These are phyloP conservation scores for Pelargonium australe DNA, from an alignment of 441 rosid species.

Conservation along the genomic window DNA sequence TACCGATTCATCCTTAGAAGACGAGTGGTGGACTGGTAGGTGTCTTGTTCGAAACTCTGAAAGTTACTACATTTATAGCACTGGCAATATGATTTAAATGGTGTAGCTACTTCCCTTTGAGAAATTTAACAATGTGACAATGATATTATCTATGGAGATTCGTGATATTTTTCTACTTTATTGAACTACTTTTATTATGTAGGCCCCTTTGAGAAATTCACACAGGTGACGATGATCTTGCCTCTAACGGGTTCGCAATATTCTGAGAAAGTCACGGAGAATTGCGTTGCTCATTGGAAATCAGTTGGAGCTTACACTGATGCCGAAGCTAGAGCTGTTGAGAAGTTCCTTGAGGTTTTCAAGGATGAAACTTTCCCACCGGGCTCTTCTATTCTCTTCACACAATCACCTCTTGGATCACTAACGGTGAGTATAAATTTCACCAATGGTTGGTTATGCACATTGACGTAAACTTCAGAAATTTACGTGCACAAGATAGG, in stretches of 20 bases:
- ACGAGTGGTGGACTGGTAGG: no score
- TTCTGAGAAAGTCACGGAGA: constrained; percentile 69
- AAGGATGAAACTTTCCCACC: constrained; percentile 62
- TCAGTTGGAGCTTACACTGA: constrained; percentile 60
- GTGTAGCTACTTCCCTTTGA: no score
- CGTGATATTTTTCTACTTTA: neutral
- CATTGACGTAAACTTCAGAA: neutral
- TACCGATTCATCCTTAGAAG: no score
- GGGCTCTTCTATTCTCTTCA: constrained; percentile 66
- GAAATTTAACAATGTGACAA: no score
- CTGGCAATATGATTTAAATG: no score
- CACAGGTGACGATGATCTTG: constrained; percentile 57
- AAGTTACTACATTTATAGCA: no score
- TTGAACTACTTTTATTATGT: neutral
- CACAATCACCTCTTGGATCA: constrained; percentile 44
- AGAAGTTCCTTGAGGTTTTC: constrained; percentile 49
- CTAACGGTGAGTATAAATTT: constrained; percentile 38
- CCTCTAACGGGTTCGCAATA: constrained; percentile 79
- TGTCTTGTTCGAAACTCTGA: no score
- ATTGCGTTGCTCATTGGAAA: constrained; percentile 67
- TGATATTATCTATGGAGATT: no score
- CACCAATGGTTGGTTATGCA: neutral
- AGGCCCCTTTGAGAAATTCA: constrained; percentile 73
- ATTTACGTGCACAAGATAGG: neutral
- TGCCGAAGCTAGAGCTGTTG: constrained; percentile 64